Evolutionary conservation across 768 basidiomycete genomes (phyloP), one percentile per base, ranked within the genome.

Genomic region (Suillus sp.): DNA sequence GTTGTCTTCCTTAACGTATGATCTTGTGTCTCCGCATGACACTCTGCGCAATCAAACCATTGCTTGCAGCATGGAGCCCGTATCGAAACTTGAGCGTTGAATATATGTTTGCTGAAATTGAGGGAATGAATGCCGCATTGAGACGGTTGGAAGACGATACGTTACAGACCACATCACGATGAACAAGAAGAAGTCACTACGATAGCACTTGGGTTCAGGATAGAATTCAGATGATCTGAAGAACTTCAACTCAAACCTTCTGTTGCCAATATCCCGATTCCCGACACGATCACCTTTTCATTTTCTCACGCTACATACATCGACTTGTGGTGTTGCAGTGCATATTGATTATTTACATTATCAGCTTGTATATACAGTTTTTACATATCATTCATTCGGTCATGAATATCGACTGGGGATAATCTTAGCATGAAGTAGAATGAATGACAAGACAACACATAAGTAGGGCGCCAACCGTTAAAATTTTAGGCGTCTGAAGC

Each of bases 31-130:
- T 97, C 96, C 0, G 86, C 92, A 72, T 99, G 96, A 74, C 97
- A 99, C 78, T 98, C 90, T 2, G 95, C 80, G 71, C 96, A 99
- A 80, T 99, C 97, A 72, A 86, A 99, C 96, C 96, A 99, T 70
- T 89, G 90, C 75, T 93, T 92, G 86, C 97, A 99, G 78, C 97
- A 99, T 4, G 96, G 95, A 5, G 96, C 94, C 32, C 96, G 90
- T 68, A 99, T 93, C 42, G 96, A 85, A 27, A 97, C 97, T 78
- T 99, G 96, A 0, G 93, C 93, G 77, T 99, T 99, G 57, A 99
- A 79, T 65, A 99, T 84, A 72, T 99, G 97, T 83, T 96, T 96
- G 80, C 95, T 97, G 63, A 30, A 59, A 65, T 38, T 35, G 25
- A 32, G 43, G 8, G 16, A 47, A 27, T 63, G 22, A 66, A 55